phyloP scores from a whole-genome alignment of 2,329 filamentous ascomycete species.

The Sclerotinia sclerotiorum region DNA sequence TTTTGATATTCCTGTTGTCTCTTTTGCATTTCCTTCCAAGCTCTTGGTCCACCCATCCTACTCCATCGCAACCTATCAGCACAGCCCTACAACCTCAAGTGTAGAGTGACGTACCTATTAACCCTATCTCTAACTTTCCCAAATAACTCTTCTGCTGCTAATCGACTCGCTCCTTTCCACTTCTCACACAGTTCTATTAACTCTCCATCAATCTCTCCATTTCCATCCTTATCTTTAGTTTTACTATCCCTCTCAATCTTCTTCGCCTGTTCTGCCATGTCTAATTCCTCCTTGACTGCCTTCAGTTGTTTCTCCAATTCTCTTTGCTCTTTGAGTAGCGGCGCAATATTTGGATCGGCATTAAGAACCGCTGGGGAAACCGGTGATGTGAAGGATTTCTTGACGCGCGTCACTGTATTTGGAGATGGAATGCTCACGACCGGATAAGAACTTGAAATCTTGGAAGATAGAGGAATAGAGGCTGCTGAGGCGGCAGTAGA shows the following conservation, averaged over 20 bases:
- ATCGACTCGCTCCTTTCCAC: constrained; percentile 61
- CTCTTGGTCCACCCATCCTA: constrained; percentile 60
- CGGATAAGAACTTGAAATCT: constrained; percentile 13
- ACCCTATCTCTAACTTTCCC: constrained; percentile 58
- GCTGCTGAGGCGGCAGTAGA: constrained; percentile 18
- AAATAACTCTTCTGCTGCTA: constrained; percentile 69
- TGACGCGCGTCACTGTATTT: constrained; percentile 23
- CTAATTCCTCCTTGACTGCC: constrained; percentile 45
- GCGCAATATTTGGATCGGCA: constrained; percentile 39
- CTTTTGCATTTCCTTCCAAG: constrained; percentile 54
- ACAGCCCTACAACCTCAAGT: background rate
- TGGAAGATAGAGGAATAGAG: constrained; percentile 15
- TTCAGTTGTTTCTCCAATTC: constrained; percentile 39
- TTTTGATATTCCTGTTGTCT: constrained; percentile 45
- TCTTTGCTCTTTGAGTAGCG: constrained; percentile 39
- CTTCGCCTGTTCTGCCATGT: constrained; percentile 52
- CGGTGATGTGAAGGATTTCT: constrained; percentile 38
- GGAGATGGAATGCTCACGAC: constrained; percentile 20
- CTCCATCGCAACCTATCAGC: constrained; percentile 19
- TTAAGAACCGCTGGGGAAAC: constrained; percentile 38
- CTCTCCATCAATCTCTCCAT: constrained; percentile 54
- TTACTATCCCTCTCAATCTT: constrained; percentile 46
- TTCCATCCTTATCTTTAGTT: constrained; percentile 43
- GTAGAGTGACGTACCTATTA: constrained; percentile 43
- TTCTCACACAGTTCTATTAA: constrained; percentile 55